phyloP scores from a whole-genome alignment of 1,284 basidiomycete species.

The Sporisorium scitamineum region DNA sequence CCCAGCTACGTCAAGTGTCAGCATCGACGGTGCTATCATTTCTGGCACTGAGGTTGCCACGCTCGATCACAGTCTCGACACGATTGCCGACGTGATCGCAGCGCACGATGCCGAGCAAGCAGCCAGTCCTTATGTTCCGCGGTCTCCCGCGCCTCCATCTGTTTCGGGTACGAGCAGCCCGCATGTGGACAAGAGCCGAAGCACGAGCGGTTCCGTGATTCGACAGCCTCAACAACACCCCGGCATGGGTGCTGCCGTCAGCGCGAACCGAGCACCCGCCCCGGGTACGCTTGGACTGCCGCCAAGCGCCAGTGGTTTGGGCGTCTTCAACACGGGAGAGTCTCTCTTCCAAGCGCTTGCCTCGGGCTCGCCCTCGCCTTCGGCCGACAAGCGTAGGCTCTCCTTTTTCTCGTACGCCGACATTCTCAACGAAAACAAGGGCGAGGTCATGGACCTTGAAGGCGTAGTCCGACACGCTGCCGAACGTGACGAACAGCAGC shows the following conservation, averaged over 20 bases:
- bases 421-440: constrained; percentile 62
- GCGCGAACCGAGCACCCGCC: constrained; percentile 19
- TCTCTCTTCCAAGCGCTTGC: constrained; percentile 43
- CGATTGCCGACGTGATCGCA: constrained; percentile 57
- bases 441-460: constrained; percentile 58
- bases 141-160: constrained; percentile 32
- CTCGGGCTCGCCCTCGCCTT: constrained; percentile 41
- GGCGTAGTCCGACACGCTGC: constrained; percentile 48
- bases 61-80: constrained; percentile 57
- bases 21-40: constrained; percentile 68
- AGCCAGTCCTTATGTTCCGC: constrained; percentile 49
- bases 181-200: constrained; percentile 26
- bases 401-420: constrained; percentile 66
- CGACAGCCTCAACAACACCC: constrained; percentile 39
- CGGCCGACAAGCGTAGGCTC: constrained; percentile 57
- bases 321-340: constrained; percentile 45
- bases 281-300: constrained; percentile 30
- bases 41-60: constrained; percentile 57
- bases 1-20: constrained; percentile 55
- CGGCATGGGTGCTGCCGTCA: constrained; percentile 20
- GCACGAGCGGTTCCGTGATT: constrained; percentile 18
- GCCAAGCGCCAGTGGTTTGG: constrained; percentile 33
- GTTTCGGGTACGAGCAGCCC: constrained; percentile 36
- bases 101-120: constrained; percentile 52
- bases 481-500: constrained; percentile 52